These are phyloP conservation scores for Colletotrichum sansevieriae DNA, from an alignment of 2,329 filamentous ascomycete species.

Conservation along the genomic window DNA sequence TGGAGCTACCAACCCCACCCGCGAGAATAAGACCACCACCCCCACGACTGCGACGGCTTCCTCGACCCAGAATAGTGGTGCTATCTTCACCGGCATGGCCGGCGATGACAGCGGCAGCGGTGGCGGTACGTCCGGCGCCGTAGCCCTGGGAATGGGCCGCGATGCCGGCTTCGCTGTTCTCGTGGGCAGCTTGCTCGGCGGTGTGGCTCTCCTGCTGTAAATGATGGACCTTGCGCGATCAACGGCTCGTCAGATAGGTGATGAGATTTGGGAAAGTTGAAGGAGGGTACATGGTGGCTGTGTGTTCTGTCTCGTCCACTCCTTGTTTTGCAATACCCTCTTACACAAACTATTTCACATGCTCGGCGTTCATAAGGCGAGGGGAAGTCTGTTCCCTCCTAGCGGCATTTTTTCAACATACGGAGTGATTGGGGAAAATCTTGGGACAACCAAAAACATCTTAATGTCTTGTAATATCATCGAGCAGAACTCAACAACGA, in stretches of 20 bases:
- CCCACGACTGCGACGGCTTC: constrained; percentile 57
- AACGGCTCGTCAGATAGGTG: neutral
- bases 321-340: constrained; percentile 35
- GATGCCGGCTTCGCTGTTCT: constrained; percentile 55
- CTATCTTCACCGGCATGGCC: constrained; percentile 54
- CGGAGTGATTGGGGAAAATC: neutral
- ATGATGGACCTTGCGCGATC: neutral
- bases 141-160: constrained; percentile 51
- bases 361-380: constrained; percentile 33
- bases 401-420: constrained; percentile 16
- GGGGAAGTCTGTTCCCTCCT: neutral
- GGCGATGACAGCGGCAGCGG: constrained; percentile 38
- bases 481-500: constrained; percentile 29
- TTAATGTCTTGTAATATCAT: constrained; percentile 34
- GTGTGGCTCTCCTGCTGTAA: constrained; percentile 54
- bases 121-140: constrained; percentile 45
- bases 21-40: constrained; percentile 72
- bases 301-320: constrained; percentile 37
- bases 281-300: neutral
- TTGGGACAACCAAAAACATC: constrained; percentile 4
- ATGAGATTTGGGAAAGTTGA: too few species aligned
- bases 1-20: constrained; percentile 75
- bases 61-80: constrained; percentile 48
- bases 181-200: constrained; percentile 54
- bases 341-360: constrained; percentile 39